Base-by-base conservation (phyloP, 208 protist species). In the Leptomonas seymouri region DNA sequence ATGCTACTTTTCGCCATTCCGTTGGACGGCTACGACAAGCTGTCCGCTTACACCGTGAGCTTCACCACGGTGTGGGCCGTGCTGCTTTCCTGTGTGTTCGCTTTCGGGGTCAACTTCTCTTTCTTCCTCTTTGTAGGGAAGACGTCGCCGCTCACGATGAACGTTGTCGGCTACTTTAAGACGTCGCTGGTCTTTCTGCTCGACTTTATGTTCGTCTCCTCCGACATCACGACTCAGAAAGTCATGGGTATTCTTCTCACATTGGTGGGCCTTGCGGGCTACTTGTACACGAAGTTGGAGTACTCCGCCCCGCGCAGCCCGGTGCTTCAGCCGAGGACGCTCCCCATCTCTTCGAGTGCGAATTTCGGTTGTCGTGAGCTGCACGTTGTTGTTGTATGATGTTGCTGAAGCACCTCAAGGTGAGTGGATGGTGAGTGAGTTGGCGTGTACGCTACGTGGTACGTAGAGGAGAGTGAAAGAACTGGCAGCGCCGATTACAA, bases 81-180 rank as follows among this genome's bases (percentile, higher is more conserved):
- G 76, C 69, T 77, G 48, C 62, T 96, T 20, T 92, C 85, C 6
- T 94, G 91, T 77, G 23, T 87, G 9, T 85, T 91, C 63, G 91
- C 89, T 7, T 96, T 96, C 71, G 81, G 85, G n/a, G 85, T 94
- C n/a, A 94, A 94, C 69, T 92, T 96, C 71, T 93, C 87, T 7
- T 96, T 96, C 76, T 96, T 96, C 56, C 64, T 94, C 21, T 85
- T 93, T 60, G 87, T 91, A 11, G 81, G 87, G 6, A 81, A 88
- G 72, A 96, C 91, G 14, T 94, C 89, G 4, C 85, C 89, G 44
- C 78, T 93, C n/a, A 92, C 85, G 56, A 85, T 91, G 75, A 96
- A 96, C 67, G 79, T 96, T 39, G 65, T 92, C 0, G 89, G 88
- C 23, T 94, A 96, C 74, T 59, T 94, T 41, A 96, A 96, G 65